Conservation (phyloP, 148 eudicot genomes). For the Persicaria tinctoria region DNA sequence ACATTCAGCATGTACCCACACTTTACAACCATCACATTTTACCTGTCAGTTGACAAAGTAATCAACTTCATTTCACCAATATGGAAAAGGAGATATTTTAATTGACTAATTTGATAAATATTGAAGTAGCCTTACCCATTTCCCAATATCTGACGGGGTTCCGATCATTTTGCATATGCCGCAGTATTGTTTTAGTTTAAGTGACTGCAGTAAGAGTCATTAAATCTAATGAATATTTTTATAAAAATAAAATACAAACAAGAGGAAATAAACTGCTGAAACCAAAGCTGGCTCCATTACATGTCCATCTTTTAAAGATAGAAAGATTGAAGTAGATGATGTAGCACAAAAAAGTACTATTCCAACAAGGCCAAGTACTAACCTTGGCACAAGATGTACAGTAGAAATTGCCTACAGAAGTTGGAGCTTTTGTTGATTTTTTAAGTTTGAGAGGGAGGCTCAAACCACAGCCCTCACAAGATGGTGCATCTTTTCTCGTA, state of each 20-base stretch:
- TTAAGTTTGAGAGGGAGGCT: constrained; percentile 42
- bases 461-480: constrained; percentile 71
- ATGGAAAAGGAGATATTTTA: not conserved
- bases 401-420: constrained; percentile 42
- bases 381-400: constrained; percentile 69
- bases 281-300: not conserved
- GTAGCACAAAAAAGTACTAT: not conserved
- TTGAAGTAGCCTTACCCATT: constrained; percentile 49
- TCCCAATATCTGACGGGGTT: constrained; percentile 52
- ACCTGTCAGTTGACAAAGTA: constrained; percentile 27
- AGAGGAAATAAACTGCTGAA: not conserved
- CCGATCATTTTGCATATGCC: constrained; percentile 73
- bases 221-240: not conserved
- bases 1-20: constrained; percentile 77
- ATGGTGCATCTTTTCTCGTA: constrained; percentile 28
- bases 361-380: constrained; percentile 11
- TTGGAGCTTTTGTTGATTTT: constrained; percentile 37
- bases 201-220: constrained; percentile 30
- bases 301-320: not conserved
- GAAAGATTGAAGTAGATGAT: not conserved
- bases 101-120: not conserved
- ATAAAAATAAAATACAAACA: not conserved
- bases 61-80: not conserved
- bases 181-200: constrained; percentile 61
- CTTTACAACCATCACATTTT: constrained; percentile 70